These are phyloP conservation scores for Telfairia occidentalis DNA, from an alignment of 331 rosid species.

Conservation along the genomic window DNA sequence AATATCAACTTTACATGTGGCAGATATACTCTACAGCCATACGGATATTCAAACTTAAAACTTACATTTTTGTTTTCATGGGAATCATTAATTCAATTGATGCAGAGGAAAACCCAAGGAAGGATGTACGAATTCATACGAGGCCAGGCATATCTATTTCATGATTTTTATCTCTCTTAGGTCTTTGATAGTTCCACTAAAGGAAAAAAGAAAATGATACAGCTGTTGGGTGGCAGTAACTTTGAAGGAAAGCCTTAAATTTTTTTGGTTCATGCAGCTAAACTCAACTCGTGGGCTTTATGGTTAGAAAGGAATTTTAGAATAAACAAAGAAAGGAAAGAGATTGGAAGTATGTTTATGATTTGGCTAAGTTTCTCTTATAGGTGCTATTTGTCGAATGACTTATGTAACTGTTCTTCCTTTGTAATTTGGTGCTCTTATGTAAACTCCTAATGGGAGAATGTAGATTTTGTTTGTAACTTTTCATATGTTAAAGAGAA, in stretches of 20 bases:
- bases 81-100: too few species aligned
- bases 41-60: not conserved
- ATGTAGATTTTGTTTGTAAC: not conserved
- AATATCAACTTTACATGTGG: not conserved
- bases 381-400: not conserved
- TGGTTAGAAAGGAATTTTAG: not conserved
- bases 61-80: not conserved
- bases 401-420: not conserved
- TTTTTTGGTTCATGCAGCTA: not conserved
- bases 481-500: not conserved
- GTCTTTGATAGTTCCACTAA: not conserved
- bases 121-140: too few species aligned
- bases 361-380: not conserved
- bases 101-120: too few species aligned
- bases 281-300: not conserved
- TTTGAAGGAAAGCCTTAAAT: not conserved
- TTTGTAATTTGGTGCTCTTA: not conserved
- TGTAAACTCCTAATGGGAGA: not conserved
- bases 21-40: not conserved
- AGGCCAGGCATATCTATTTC: not conserved
- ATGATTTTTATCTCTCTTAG: not conserved
- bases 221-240: not conserved
- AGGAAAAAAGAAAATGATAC: not conserved
- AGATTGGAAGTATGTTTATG: not conserved
- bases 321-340: not conserved